phyloP scores from a whole-genome alignment of 768 basidiomycete genomes.

The Ramaria sp. region DNA sequence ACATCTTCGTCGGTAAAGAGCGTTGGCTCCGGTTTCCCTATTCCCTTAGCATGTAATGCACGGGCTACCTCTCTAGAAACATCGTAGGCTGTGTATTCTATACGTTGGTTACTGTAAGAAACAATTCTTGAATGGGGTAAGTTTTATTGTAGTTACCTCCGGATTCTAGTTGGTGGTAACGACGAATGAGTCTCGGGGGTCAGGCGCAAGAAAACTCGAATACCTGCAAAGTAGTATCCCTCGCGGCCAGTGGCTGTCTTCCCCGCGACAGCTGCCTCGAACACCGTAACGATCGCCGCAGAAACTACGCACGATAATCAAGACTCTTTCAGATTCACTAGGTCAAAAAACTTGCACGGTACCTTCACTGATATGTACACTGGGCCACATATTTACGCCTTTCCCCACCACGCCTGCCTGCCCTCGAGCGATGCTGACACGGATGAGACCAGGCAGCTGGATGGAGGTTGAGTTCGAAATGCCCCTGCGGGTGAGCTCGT shows the following conservation, averaged over 20 bases:
- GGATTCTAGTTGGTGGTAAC: not conserved
- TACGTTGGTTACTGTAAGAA: conserved; percentile 20
- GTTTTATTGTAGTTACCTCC: not conserved
- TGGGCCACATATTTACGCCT: conserved; percentile 49
- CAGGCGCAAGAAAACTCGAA: not conserved
- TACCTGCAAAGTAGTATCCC: conserved; percentile 41
- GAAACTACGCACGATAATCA: not conserved
- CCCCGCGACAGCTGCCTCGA: conserved; percentile 24
- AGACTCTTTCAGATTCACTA: not conserved
- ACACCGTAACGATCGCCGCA: conserved; percentile 32
- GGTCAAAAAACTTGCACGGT: not conserved
- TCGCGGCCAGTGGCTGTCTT: conserved; percentile 27
- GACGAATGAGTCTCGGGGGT: not conserved
- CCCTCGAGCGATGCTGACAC: conserved; percentile 22
- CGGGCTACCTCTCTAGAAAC: conserved; percentile 29
- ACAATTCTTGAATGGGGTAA: not conserved
- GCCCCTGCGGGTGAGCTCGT: conserved; percentile 39
- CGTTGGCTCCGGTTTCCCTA: conserved; percentile 29
- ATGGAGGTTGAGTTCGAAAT: conserved; percentile 34
- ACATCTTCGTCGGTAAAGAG: conserved; percentile 36
- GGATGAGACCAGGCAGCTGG: conserved; percentile 19
- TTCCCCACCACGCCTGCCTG: conserved; percentile 44
- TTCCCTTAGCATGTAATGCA: conserved; percentile 26
- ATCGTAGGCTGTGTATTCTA: conserved; percentile 33
- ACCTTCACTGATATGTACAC: conserved; percentile 35